Base-by-base conservation (phyloP, 2,329 filamentous ascomycete species). In the Ampelomyces quisqualis region DNA sequence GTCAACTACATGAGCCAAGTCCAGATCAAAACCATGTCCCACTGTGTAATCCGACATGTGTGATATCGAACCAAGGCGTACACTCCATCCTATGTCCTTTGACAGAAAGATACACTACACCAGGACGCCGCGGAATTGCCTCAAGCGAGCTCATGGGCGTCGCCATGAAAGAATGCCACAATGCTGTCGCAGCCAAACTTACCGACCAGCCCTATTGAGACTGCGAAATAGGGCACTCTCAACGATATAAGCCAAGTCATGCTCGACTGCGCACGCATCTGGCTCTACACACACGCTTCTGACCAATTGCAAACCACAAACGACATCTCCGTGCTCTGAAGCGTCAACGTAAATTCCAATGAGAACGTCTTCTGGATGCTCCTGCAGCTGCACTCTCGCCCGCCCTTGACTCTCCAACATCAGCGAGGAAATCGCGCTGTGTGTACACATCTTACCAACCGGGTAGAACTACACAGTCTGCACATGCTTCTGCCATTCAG, bases 281-380 rank as follows among this genome's bases (percentile, higher is more conserved):
- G 47, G 43, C 36, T 43, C 19, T 35, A 47, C 2, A 40, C 33
- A 29, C 30, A 40, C 8, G 43, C 47, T 2, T 47, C 43, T 3
- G 30, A 29, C 13, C 38, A 15, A 4, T 26, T 50, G n/a, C 47
- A 50, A 31, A 40, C 32, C 19, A 50, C 47, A 4, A 50, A 47
- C 21, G 47, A 50, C 19, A 37, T 47, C 10, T 43, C 47, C n/a
- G 40, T 50, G 17, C 17, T 50, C 2, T 50, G 47, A 40, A 43
- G 43, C 17, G 47, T 50, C 13, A 50, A 50, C 23, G 47, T 51
- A 13, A 47, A 51, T 27, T 35, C 31, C 17, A 51, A 51, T 35
- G 45, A 51, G 38, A 47, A 47, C 38, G 32, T 47, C 33, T 78
- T 76, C 54, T 79, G 76, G 75, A 70, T 73, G 45, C 47, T 77